Evolutionary conservation across 2,329 filamentous ascomycete genomes (phyloP).

Genomic region (Claviceps cyperi): DNA sequence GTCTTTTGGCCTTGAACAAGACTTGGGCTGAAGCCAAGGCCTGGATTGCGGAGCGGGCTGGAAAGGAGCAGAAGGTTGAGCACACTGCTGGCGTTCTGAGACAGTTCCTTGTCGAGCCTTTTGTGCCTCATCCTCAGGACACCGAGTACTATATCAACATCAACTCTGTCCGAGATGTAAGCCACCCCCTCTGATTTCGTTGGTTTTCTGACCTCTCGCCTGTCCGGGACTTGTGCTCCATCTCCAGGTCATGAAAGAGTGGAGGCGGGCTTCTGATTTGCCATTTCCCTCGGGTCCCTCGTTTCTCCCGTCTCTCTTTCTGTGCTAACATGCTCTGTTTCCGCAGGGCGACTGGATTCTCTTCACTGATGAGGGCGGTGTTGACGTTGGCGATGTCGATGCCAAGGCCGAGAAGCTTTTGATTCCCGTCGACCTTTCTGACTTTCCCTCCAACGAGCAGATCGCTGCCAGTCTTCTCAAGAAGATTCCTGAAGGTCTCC

Average conservation of each 20-base stretch:
- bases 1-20: constrained; percentile 92
- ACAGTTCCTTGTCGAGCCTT: constrained; percentile 96
- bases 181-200: constrained; percentile 23
- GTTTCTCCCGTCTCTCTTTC: not conserved
- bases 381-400: constrained; percentile 98
- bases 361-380: constrained; percentile 98
- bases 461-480: constrained; percentile 74
- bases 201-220: not conserved
- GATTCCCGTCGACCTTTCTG: constrained; percentile 83
- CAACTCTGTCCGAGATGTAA: constrained; percentile 98
- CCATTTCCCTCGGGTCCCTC: too few species aligned
- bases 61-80: constrained; percentile 89
- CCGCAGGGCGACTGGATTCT: constrained; percentile 95
- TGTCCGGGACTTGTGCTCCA: not conserved
- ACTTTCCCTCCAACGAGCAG: constrained; percentile 93
- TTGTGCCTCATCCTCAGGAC: constrained; percentile 86
- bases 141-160: constrained; percentile 99
- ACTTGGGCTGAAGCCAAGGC: constrained; percentile 85
- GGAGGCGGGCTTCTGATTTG: not conserved
- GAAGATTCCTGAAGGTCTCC: constrained; percentile 87
- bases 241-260: not conserved
- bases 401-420: constrained; percentile 97
- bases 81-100: constrained; percentile 75
- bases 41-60: constrained; percentile 86
- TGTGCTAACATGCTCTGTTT: constrained; percentile 12